Evolutionary conservation across 305 asterid species (phyloP).

Genomic region (Fraxinus albicans): DNA sequence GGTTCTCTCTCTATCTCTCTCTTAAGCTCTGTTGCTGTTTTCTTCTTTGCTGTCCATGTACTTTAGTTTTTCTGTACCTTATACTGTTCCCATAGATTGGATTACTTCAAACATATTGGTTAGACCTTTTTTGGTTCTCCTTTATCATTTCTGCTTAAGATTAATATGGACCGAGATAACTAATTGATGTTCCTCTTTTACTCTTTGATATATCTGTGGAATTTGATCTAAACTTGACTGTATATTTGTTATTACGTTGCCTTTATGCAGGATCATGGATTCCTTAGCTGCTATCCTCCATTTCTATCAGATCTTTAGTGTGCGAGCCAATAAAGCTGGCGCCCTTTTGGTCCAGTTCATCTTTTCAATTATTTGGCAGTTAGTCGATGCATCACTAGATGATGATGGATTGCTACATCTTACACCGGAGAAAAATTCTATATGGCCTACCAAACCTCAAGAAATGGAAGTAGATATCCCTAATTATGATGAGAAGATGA

Average conservation of each 20-base stretch:
- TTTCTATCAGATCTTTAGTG: slow-evolving; percentile 50
- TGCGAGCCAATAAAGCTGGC: slow-evolving; percentile 54
- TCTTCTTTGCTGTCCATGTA: neutral
- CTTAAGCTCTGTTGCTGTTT: neutral
- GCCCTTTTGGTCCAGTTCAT: slow-evolving; percentile 61
- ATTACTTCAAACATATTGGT: neutral
- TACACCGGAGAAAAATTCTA: slow-evolving; percentile 49
- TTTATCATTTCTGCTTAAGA: neutral
- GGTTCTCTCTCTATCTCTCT: neutral
- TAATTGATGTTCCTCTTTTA: neutral
- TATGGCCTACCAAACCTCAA: slow-evolving; percentile 64
- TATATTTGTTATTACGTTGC: slow-evolving; percentile 1
- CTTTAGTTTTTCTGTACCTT: neutral
- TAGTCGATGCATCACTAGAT: slow-evolving; percentile 77
- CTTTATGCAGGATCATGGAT: slow-evolving; percentile 67
- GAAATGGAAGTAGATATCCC: slow-evolving; percentile 68
- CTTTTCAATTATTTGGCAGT: slow-evolving; percentile 77
- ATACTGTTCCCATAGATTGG: neutral
- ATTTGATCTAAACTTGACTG: slow-evolving; percentile 10
- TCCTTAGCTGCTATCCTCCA: slow-evolving; percentile 52
- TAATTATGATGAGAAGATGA: slow-evolving; percentile 48
- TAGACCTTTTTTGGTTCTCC: neutral
- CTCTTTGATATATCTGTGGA: neutral
- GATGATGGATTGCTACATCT: slow-evolving; percentile 84
- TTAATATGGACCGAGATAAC: neutral